Evolutionary conservation across 805 yeast genomes (phyloP), one percentile per base, ranked within the genome.

Genomic region (Sugiyamaella marilandica): DNA sequence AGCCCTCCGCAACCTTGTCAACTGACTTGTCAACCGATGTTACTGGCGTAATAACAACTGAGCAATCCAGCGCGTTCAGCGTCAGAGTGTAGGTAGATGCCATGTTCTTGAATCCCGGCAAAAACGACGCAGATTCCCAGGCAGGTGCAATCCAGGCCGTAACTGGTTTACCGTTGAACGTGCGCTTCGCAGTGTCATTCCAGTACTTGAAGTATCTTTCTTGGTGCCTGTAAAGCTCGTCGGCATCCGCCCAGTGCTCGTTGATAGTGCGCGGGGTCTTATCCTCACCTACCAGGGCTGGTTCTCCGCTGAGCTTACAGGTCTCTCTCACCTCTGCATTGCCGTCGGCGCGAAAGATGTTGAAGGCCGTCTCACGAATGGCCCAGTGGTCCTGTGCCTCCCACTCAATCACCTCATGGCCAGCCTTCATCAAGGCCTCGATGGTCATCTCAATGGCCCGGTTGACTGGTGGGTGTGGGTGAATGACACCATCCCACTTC

Each of bases 401-500:
- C 50, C 65, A 65, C 1, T 64, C 58, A 2, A 66, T 49, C 41
- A 64, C 62, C n/a, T 63, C 55, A 36, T 55, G 51, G 14, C 50
- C 53, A 13, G 55, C 49, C 10, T 34, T 35, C 21, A 21, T 19
- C 16, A 59, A 35, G 14, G 59, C 57, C 10, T 19, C 71, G 35
- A 62, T 57, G 43, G 74, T 57, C 41, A 59, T 59, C 18, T 62
- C 69, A 52, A 82, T 46, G 0, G 79, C 83, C 52, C 82, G 70
- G 10, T 66, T 53, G 9, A 79, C 69, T 2, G 81, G 81, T 5
- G 83, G 80, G 24, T 76, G 71, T 5, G 83, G 83, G n/a, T 70
- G 68, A 5, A 74, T 70, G 16, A 67, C 60, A 10, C 74, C 75
- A 60, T 80, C 82, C 53, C 71, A 72, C 18, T 29, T 33, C 51